phyloP scores from a whole-genome alignment of 495 filamentous ascomycete genomes.

The Aspergillus carlsbadensis region DNA sequence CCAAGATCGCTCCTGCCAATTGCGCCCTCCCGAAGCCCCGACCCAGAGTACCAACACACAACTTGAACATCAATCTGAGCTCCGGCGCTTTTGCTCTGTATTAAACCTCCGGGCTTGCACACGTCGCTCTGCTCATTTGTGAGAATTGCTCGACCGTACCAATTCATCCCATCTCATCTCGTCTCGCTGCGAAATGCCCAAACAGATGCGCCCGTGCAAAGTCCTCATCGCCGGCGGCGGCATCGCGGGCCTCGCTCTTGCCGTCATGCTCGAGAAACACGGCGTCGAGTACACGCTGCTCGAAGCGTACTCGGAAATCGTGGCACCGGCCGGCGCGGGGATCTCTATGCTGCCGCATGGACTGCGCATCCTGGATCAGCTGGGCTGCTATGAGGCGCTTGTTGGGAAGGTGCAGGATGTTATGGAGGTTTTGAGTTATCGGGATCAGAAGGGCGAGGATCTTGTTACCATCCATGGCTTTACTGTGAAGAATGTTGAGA shows the following conservation, averaged over 20 bases:
- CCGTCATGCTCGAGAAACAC: background rate
- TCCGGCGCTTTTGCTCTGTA: too few relatives aligned
- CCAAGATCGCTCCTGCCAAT: too few relatives aligned
- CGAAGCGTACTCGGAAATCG: background rate
- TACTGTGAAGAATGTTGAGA: too few relatives aligned
- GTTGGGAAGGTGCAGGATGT: background rate
- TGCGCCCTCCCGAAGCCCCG: too few relatives aligned
- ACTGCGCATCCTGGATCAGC: background rate
- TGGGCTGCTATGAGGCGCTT: background rate
- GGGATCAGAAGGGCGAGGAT: too few relatives aligned
- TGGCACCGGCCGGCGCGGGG: background rate
- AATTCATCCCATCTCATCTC: background rate
- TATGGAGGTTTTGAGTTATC: too few relatives aligned
- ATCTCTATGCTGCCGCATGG: background rate
- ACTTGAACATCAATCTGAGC: too few relatives aligned
- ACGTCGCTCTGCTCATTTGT: too few relatives aligned
- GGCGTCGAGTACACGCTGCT: background rate
- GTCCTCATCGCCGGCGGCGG: background rate
- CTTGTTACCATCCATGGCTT: too few relatives aligned
- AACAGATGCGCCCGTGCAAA: background rate
- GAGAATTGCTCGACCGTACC: too few relatives aligned
- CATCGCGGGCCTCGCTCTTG: background rate
- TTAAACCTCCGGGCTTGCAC: too few relatives aligned
- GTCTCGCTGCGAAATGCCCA: background rate
- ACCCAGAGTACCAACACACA: too few relatives aligned